Conservation (phyloP, 495 filamentous ascomycete genomes). For the Thozetella sp. region DNA sequence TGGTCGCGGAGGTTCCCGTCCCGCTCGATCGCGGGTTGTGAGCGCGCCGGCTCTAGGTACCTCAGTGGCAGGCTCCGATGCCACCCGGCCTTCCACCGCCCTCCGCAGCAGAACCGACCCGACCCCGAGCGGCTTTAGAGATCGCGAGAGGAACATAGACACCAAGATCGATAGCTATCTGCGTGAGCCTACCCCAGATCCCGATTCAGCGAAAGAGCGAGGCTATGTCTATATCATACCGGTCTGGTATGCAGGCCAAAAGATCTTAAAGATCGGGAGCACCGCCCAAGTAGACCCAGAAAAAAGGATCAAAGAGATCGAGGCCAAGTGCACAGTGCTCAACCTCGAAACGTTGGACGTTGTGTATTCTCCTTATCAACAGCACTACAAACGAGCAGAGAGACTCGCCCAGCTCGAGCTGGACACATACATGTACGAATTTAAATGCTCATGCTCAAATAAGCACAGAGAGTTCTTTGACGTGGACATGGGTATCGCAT, state of each 20-base stretch:
- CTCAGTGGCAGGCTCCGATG: too few species aligned
- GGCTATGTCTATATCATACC: background rate
- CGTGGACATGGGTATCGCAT: too few species aligned
- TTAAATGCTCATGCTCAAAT: background rate
- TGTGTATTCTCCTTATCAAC: background rate
- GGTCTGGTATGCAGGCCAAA: background rate
- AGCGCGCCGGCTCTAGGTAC: too few species aligned
- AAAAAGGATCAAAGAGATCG: background rate
- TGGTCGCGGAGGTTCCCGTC: too few species aligned
- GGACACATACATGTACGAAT: background rate
- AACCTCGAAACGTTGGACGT: background rate
- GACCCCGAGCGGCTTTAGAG: background rate
- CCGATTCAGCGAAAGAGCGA: background rate
- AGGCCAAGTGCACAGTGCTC: background rate
- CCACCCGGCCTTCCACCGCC: background rate
- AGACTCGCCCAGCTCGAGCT: background rate
- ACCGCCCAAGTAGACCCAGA: background rate
- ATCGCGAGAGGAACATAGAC: background rate
- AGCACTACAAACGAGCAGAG: background rate
- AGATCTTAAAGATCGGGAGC: background rate
- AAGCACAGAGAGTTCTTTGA: too few species aligned
- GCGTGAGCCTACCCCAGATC: background rate
- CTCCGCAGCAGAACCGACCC: background rate
- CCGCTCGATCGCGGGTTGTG: too few species aligned
- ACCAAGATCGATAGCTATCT: background rate